These are phyloP conservation scores for Globisporangium spiculum DNA, from an alignment of 352 stramenopile species.

Conservation along the genomic window DNA sequence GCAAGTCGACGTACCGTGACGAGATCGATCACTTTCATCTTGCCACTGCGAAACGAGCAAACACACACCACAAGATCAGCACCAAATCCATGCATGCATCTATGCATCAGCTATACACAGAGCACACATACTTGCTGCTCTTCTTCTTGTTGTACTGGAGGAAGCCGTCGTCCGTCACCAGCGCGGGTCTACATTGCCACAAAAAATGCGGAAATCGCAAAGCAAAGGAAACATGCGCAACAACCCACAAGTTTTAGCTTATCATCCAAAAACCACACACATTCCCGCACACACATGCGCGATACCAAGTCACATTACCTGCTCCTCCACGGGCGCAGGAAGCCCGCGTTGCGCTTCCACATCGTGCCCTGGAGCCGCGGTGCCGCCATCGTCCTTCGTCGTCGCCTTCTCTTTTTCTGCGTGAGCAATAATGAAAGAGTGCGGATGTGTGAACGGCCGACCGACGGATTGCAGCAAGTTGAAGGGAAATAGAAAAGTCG, in stretches of 20 bases:
- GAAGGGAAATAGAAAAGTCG: slow-evolving; percentile 1
- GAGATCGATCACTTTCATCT: slow-evolving; percentile 67
- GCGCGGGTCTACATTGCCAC: slow-evolving; percentile 29
- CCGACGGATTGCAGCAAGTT: not conserved
- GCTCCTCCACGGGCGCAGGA: slow-evolving; percentile 60
- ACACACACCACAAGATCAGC: not conserved
- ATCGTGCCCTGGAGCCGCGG: slow-evolving; percentile 45
- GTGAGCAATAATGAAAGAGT: not conserved
- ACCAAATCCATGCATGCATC: not conserved
- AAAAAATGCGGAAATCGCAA: not conserved
- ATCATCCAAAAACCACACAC: not conserved
- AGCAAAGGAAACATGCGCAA: not conserved
- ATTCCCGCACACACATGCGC: not conserved
- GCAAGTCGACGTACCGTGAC: slow-evolving; percentile 40
- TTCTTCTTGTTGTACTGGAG: slow-evolving; percentile 70
- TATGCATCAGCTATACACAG: not conserved
- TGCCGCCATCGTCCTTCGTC: slow-evolving; percentile 3
- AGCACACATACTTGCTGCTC: slow-evolving; percentile 25
- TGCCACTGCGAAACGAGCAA: slow-evolving; percentile 22
- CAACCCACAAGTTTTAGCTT: not conserved
- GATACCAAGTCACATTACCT: slow-evolving; percentile 10
- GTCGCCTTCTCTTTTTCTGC: not conserved
- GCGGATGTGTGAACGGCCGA: not conserved
- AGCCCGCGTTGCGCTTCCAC: slow-evolving; percentile 63
- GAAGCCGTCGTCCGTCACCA: slow-evolving; percentile 63